Evolutionary conservation across 2,329 filamentous ascomycete genomes (phyloP).

Genomic region (Dothiorella sarmentorum): DNA sequence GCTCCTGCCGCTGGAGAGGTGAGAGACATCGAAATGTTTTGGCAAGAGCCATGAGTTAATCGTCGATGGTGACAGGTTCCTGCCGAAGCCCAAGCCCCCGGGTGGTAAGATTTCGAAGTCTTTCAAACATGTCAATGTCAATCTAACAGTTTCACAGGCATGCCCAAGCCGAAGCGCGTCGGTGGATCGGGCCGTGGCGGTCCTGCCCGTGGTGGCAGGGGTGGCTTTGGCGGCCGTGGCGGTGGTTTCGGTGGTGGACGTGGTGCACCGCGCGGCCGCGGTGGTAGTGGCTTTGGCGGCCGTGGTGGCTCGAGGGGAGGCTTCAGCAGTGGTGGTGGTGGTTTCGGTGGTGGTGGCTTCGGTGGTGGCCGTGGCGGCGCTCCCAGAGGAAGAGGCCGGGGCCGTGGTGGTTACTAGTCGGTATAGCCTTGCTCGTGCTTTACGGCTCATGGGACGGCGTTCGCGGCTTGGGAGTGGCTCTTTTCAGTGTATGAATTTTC

Average conservation of each 20-base stretch:
- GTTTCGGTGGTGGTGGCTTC: constrained; percentile 53
- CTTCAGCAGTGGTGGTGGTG: constrained; percentile 42
- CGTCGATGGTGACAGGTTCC: constrained; percentile 57
- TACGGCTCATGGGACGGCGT: constrained; percentile 23
- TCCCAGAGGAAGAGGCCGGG: constrained; percentile 21
- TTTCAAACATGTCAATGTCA: not conserved
- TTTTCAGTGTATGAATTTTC: constrained; percentile 17
- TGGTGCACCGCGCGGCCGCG: constrained; percentile 37
- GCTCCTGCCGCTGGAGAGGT: constrained; percentile 86
- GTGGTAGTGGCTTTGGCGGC: constrained; percentile 41
- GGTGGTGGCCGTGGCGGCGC: constrained; percentile 37
- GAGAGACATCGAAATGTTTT: constrained; percentile 20
- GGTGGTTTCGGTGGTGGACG: constrained; percentile 53
- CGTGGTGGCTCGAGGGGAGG: constrained; percentile 42
- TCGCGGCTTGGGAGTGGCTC: constrained; percentile 17
- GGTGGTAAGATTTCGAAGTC: constrained; percentile 43
- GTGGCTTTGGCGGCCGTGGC: constrained; percentile 54
- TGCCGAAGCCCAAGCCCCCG: constrained; percentile 83
- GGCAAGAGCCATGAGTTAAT: constrained; percentile 21
- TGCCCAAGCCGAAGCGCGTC: constrained; percentile 66
- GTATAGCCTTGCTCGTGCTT: constrained; percentile 22
- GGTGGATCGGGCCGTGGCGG: constrained; percentile 56
- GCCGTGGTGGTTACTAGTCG: constrained; percentile 25
- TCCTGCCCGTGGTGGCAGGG: constrained; percentile 37
- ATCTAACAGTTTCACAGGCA: constrained; percentile 47